Conservation (phyloP, 2,329 filamentous ascomycete species). For the Emergomyces africanus region DNA sequence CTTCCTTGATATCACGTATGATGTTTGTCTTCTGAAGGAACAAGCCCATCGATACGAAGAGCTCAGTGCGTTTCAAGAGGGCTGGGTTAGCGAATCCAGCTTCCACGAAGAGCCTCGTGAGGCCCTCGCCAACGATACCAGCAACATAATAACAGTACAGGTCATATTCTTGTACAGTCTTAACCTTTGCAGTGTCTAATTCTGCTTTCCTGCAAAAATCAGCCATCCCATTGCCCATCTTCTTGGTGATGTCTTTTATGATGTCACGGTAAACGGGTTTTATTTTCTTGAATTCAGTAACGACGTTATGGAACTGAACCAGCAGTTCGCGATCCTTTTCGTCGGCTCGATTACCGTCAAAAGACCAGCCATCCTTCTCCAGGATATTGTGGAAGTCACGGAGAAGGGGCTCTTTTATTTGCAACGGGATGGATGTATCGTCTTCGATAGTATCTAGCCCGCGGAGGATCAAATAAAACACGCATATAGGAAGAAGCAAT, state of each 20-base stretch:
- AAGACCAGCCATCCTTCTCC: slow-evolving; percentile 81
- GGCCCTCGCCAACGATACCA: slow-evolving; percentile 90
- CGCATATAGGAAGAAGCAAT: slow-evolving; percentile 70
- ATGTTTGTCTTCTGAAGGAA: slow-evolving; percentile 99
- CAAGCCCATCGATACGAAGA: slow-evolving; percentile 93
- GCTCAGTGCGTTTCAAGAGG: slow-evolving; percentile 61
- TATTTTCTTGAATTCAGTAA: slow-evolving; percentile 75
- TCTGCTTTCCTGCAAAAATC: slow-evolving; percentile 83
- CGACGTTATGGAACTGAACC: slow-evolving; percentile 80
- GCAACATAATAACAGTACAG: slow-evolving; percentile 97
- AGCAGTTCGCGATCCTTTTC: slow-evolving; percentile 92
- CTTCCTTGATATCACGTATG: slow-evolving; percentile 87
- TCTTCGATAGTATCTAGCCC: slow-evolving; percentile 98
- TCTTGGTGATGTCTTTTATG: slow-evolving; percentile 81
- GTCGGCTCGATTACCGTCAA: slow-evolving; percentile 68
- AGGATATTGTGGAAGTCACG: slow-evolving; percentile 69
- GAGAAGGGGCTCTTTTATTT: slow-evolving; percentile 73
- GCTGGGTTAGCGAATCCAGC: slow-evolving; percentile 76
- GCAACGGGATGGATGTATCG: slow-evolving; percentile 80
- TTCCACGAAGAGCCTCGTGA: slow-evolving; percentile 82
- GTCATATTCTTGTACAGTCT: slow-evolving; percentile 81
- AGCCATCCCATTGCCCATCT: slow-evolving; percentile 98
- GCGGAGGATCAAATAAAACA: slow-evolving; percentile 89
- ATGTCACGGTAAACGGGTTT: slow-evolving; percentile 74
- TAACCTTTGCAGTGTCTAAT: slow-evolving; percentile 58